Evolutionary conservation across 768 basidiomycete genomes (phyloP), one percentile per base, ranked within the genome.

Genomic region (Mycena latifolia): DNA sequence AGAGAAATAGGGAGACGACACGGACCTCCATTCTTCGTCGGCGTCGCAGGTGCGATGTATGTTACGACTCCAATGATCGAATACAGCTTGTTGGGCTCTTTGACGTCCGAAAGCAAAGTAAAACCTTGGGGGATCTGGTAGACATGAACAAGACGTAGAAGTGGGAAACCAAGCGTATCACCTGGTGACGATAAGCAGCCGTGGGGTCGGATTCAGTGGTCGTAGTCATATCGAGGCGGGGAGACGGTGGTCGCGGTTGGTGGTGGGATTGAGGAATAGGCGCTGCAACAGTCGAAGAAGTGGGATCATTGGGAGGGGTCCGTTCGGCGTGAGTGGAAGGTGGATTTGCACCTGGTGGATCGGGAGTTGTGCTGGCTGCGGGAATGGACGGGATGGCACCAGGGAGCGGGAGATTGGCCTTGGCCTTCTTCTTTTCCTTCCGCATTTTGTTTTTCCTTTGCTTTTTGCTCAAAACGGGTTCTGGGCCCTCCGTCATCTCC

Each of bases 401-500:
- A 10, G 41, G 18, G 41, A 31, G 15, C 18, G 55, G 37, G 5
- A 25, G 39, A 7, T 5, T 22, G 10, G 31, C 51, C 35, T 10
- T 55, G 9, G 61, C 59, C 27, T 65, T 37, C 66, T 73, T 2
- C 47, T 63, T 3, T 73, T 78, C 65, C 37, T 69, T 35, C 14
- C 70, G 8, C 70, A 78, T 22, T 80, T 79, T 29, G 78, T 63
- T 47, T 78, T 78, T 62, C 73, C 53, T 41, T 27, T 66, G 58
- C 12, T 66, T 66, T 20, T 66, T 66, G 35, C 33, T 66, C 46
- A 66, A 56, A 69, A 61, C 5, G 63, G 27, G 33, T 7, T 58
- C 63, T 28, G 50, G 35, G 4, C 8, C 35, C 28, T 28, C 37
- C 20, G 48, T 9, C 2, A 39, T 22, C 6, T 39, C 31, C 20